Conservation (phyloP, 192 early-diverging fungal species). For the Chytriomyces confervae region DNA sequence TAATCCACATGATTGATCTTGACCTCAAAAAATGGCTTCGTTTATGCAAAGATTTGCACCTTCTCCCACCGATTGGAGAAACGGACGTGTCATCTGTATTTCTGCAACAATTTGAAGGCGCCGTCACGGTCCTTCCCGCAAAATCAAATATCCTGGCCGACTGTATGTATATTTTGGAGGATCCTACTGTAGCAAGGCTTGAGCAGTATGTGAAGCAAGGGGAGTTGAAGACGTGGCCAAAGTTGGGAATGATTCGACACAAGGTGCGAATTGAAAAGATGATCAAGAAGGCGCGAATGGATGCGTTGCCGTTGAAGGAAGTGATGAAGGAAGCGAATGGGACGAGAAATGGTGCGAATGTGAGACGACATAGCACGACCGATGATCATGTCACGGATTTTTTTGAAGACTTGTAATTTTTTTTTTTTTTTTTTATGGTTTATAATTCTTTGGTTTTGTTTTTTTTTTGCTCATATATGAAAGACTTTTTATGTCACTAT, state of each 20-base stretch:
- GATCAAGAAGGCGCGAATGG: slow-evolving; percentile 53
- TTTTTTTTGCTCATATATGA: no score
- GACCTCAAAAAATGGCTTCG: slow-evolving; percentile 88
- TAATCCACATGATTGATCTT: slow-evolving; percentile 82
- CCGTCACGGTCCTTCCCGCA: slow-evolving; percentile 76
- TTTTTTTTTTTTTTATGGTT: no score
- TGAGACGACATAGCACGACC: neutral
- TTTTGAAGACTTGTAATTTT: neutral
- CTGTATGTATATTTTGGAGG: slow-evolving; percentile 66
- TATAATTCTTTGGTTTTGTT: no score
- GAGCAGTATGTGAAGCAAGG: slow-evolving; percentile 65
- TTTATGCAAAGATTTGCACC: slow-evolving; percentile 75
- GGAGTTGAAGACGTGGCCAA: slow-evolving; percentile 72
- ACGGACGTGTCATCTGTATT: slow-evolving; percentile 85
- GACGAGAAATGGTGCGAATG: neutral
- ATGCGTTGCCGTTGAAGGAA: slow-evolving; percentile 1
- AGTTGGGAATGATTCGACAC: slow-evolving; percentile 76
- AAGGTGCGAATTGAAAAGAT: slow-evolving; percentile 77
- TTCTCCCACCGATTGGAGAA: slow-evolving; percentile 76
- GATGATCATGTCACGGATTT: slow-evolving; percentile 2
- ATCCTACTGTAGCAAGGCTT: slow-evolving; percentile 66
- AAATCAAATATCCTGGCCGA: slow-evolving; percentile 66
- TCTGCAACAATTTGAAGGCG: slow-evolving; percentile 91
- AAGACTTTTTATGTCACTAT: no score
- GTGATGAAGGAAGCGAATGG: neutral